Base-by-base conservation (phyloP, 371 early-diverging fungal genomes). In the Sporodiniella umbellata region DNA sequence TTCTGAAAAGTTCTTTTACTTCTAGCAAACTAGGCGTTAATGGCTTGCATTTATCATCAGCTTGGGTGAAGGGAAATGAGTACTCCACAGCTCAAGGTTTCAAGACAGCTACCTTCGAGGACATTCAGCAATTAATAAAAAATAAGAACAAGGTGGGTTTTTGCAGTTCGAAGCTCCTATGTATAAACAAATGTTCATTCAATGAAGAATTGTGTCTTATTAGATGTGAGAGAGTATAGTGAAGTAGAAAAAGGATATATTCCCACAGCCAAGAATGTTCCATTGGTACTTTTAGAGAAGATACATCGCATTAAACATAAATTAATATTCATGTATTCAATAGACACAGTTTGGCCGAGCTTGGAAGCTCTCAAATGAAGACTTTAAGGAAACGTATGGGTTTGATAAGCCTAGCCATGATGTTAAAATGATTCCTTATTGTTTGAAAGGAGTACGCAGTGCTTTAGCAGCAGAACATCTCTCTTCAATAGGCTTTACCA, bases 221-320 rank as follows among this genome's bases (percentile, higher is more conserved):
- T 85, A 33, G 85, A 85, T 61, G 85, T 85, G 22, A 73, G 85
- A 24, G 84, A 85, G 50, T 67, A 68, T 8, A 53, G 65, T 23
- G 85, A 85, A 62, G 61, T 80, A 1, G 55, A 54, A 17, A 60
- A 72, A 42, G 85, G 85, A n/a, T 46, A 30, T 48, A 83, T 85
- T 42, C 85, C 85, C 24, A 79, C 80, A 0, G 75, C 83, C 1
- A 64, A 67, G 18, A 81, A 84, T 60, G 68, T 85, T 8, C 85
- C 85, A 23, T 56, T 82, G 62, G 81, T 77, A 67, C 50, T 46
- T 10, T 10, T 10, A 28, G 10, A 63, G n/a, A 50, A 19, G 17
- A 46, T 44, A 38, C 19, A 6, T n/a, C n/a, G n/a, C n/a, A 3
- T 15, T 35, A 46, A 35, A n/a, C 8, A 35, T 4, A 10, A 45